Evolutionary conservation across 75 land plant genomes (phyloP), one percentile per base, ranked within the genome.

Genomic region (Adiantum capillusveneris): DNA sequence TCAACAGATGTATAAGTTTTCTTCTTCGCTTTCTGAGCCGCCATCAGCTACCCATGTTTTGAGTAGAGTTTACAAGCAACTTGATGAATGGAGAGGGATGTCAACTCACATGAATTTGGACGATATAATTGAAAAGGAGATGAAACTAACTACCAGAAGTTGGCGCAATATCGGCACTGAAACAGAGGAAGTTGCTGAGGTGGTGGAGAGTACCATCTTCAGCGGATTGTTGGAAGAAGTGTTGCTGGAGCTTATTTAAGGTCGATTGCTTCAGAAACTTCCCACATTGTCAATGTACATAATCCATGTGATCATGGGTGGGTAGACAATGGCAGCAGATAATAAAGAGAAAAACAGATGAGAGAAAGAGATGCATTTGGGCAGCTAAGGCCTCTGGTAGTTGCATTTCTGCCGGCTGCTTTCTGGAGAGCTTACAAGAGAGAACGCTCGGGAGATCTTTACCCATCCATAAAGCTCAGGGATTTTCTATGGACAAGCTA

Each of bases 41-140:
- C 25, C 55, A 18, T 53, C 55, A 26, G 25, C 55, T 25, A 3
- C 25, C 28, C 55, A 25, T 53, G 28, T 53, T 24, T 26, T 22
- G 29, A 53, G 55, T 53, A 22, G 25, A 27, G 55, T 53, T 2
- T 53, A 53, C 55, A 53, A 53, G 14, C 55, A 53, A 26, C 14
- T 53, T 14, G 28, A 53, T 53, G 28, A 53, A 19, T 53, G 55
- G 55, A 53, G 24, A 26, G 55, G 55, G 28, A 53, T 53, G 55
- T 1, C 28, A 12, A 53, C 24, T 26, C 2, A 6, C 55, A 53
- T 53, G 55, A 53, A 53, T 14, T 14, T 53, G 55, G 55, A 53
- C 25, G 55, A 53, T 5, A 53, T 53, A 27, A 27, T 53, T 2
- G 55, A 53, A 26, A 53, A 53, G 24, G 55, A 53, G 28, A 53